Evolutionary conservation across 345 rosid species (phyloP).

Genomic region (Arabidopsis suecica): DNA sequence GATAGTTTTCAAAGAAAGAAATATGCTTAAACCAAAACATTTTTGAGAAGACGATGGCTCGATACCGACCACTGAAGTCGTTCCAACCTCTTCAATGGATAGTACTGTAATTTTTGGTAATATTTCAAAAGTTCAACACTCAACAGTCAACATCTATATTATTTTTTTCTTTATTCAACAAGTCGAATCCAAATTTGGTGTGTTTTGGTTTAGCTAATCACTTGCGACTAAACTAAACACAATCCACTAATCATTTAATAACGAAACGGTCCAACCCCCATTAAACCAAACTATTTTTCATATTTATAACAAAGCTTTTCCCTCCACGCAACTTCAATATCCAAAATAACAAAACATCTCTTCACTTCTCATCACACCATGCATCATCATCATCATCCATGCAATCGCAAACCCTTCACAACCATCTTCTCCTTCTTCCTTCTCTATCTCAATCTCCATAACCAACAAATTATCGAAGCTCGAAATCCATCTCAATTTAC

Average conservation of each 20-base stretch:
- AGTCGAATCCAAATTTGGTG: constrained; percentile 39
- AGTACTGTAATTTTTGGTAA: constrained; percentile 1
- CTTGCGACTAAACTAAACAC: constrained; percentile 38
- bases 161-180: background rate
- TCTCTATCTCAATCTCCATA: constrained; percentile 41
- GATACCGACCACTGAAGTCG: background rate
- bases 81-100: background rate
- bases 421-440: constrained; percentile 34
- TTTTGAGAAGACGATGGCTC: background rate
- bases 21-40: background rate
- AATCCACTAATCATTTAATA: constrained; percentile 20
- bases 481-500: constrained; percentile 41
- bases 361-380: constrained; percentile 37
- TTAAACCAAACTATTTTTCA: constrained; percentile 6
- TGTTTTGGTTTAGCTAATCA: constrained; percentile 42
- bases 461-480: constrained; percentile 40
- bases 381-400: constrained; percentile 36
- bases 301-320: constrained; percentile 41
- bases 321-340: constrained; percentile 39
- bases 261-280: constrained; percentile 35
- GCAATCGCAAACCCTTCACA: constrained; percentile 23
- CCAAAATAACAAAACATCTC: background rate
- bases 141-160: constrained; percentile 8
- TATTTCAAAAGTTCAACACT: background rate
- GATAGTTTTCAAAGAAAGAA: background rate